Evolutionary conservation across 2,329 filamentous ascomycete genomes (phyloP).

Genomic region (Colletotrichum scovillei): DNA sequence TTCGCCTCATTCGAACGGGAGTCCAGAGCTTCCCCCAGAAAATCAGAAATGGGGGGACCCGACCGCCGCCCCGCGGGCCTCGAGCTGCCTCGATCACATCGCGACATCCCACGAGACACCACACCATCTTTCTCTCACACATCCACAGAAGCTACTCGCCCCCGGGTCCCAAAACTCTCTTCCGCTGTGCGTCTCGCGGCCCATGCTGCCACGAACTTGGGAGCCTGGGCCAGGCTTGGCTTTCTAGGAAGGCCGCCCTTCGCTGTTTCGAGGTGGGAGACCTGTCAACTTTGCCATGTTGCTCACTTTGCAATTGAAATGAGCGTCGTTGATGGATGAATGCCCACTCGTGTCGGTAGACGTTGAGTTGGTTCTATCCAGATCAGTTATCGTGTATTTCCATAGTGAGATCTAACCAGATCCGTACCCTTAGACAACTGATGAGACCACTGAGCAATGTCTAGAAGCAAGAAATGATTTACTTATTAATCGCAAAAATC

Average conservation of each 20-base stretch:
- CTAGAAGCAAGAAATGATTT: not conserved
- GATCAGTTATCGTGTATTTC: not conserved
- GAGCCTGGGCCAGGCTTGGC: conserved; percentile 20
- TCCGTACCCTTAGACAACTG: not conserved
- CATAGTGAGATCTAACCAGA: not conserved
- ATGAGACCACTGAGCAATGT: not conserved
- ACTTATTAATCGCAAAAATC: conserved; percentile 22
- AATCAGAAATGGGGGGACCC: not conserved
- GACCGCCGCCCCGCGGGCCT: not conserved
- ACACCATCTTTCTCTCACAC: conserved; percentile 6
- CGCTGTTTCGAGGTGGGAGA: not conserved
- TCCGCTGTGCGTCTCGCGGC: not conserved
- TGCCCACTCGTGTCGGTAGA: not conserved
- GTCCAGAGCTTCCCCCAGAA: conserved; percentile 5
- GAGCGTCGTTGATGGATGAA: not conserved
- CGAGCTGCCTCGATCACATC: conserved; percentile 4
- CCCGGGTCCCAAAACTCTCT: not conserved
- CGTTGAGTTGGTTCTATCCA: not conserved
- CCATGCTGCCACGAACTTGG: conserved; percentile 14
- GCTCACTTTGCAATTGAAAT: not conserved
- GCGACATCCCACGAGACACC: conserved; percentile 20
- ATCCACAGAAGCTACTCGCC: not conserved
- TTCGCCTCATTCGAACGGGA: not conserved
- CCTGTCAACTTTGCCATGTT: not conserved
- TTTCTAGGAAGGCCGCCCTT: not conserved